phyloP scores from a whole-genome alignment of 169 alveolate genomes.

The Condylostoma magnum region DNA sequence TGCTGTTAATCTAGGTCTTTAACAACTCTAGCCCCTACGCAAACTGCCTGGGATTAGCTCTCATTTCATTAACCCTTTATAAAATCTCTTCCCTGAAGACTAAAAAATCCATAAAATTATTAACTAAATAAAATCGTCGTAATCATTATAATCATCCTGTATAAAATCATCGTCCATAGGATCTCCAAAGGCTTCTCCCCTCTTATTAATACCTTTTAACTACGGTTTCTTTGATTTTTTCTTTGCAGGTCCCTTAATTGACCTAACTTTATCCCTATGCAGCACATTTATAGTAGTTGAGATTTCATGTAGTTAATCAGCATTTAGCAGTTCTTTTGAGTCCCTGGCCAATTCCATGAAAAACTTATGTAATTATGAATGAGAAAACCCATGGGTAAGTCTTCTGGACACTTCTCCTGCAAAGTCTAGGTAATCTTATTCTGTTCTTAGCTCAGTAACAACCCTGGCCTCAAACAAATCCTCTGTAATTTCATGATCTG shows the following conservation, averaged over 20 bases:
- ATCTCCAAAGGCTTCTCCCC: background rate
- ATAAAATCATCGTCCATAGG: too few species aligned
- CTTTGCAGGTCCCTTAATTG: conserved; percentile 7
- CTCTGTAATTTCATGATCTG: conserved; percentile 1
- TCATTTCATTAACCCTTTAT: too few species aligned
- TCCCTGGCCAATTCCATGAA: background rate
- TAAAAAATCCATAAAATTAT: too few species aligned
- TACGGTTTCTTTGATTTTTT: background rate
- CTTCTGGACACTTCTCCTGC: conserved; percentile 13
- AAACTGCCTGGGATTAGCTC: too few species aligned
- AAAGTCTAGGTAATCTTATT: background rate
- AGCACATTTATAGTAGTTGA: background rate
- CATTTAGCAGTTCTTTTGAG: background rate
- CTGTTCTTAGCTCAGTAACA: background rate
- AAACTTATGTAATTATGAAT: background rate
- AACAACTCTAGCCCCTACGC: too few species aligned
- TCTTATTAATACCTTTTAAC: background rate
- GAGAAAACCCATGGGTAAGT: background rate
- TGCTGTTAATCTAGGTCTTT: too few species aligned
- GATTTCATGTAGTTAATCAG: background rate
- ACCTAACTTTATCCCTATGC: background rate
- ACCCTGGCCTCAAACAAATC: background rate
- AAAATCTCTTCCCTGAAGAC: too few species aligned
- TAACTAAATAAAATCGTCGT: too few species aligned
- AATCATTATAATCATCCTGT: too few species aligned